Base-by-base conservation (phyloP, 257 asterid species). In the Striga asiatica region DNA sequence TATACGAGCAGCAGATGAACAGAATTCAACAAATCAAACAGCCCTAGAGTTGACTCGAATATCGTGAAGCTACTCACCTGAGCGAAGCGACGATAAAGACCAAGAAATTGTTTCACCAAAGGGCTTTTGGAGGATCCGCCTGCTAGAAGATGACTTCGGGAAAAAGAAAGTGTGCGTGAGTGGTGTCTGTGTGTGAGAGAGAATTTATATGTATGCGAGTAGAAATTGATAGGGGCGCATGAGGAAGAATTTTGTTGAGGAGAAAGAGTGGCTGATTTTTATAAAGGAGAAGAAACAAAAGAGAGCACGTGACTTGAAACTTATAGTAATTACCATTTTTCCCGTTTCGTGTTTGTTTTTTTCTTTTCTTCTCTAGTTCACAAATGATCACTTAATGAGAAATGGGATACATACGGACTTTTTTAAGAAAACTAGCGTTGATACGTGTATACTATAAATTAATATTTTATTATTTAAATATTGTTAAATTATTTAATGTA, bases 21-120 rank as follows among this genome's bases (percentile, higher is more conserved):
- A 49, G 41, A 70, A 63, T 62, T 20, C 2, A 23, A 66, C 4
- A 57, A 71, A 57, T 45, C 50, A 56, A 66, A 64, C 19, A 68
- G 50, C 81, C 81, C 76, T 65, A 71, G 73, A 68, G 71, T 72
- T 76, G 76, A 76, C 76, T 71, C 65, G 62, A 49, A 50, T 25
- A 21, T n/a, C 60, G 64, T 69, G 61, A 58, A 66, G 71, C 39
- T 13, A 66, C 74, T 48, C 65, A 72, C 82, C 78, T 55, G 65
- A 64, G 54, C 52, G 65, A 19, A 45, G 61, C 65, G 57, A 35
- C 21, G 66, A 50, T 8, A 64, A 56, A 67, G 63, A 17, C 8
- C 73, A 45, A 35, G 14, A 48, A 9, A 45, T 22, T 29, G 58
- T 43, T 50, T 37, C 17, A 37, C 60, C 34, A 53, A 21, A 31